These are phyloP conservation scores for Babesia ovata DNA, from an alignment of 169 alveolate genomes.

Conservation along the genomic window DNA sequence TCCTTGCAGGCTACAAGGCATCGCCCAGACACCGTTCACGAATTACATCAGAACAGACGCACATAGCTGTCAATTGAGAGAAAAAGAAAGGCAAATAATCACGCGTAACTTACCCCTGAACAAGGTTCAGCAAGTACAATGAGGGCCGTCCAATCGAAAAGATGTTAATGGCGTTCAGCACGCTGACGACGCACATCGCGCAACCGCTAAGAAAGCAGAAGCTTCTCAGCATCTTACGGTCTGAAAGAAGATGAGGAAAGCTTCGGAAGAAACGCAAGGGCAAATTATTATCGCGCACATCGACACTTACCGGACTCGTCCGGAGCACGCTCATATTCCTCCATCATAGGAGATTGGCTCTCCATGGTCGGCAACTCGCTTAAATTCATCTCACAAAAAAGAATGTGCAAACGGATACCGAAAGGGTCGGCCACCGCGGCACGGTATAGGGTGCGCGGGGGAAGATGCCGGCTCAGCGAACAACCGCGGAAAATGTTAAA, in stretches of 20 bases:
- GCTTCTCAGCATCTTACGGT: conserved; percentile 49
- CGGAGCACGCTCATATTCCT: conserved; percentile 31
- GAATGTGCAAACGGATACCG: neutral
- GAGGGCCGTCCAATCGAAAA: conserved; percentile 51
- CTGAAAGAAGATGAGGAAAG: conserved; percentile 9
- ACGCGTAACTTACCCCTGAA: conserved; percentile 52
- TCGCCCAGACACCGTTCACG: neutral
- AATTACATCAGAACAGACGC: neutral
- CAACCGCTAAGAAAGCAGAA: conserved; percentile 59
- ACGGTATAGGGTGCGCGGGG: conserved; percentile 1
- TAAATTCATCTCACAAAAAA: conserved; percentile 25
- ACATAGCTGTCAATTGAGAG: neutral
- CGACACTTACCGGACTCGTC: conserved; percentile 35
- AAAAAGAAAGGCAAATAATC: neutral
- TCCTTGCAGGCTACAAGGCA: no score
- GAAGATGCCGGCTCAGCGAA: neutral
- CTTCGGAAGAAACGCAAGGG: neutral
- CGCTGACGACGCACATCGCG: conserved; percentile 65
- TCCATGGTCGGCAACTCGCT: conserved; percentile 55
- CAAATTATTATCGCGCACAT: neutral
- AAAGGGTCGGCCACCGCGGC: conserved; percentile 6
- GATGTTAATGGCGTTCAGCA: conserved; percentile 48
- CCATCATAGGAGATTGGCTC: conserved; percentile 57
- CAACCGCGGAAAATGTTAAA: neutral
- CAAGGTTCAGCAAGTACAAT: conserved; percentile 56